Conservation (phyloP, 441 rosid genomes). For the Adansonia rubrostipa region DNA sequence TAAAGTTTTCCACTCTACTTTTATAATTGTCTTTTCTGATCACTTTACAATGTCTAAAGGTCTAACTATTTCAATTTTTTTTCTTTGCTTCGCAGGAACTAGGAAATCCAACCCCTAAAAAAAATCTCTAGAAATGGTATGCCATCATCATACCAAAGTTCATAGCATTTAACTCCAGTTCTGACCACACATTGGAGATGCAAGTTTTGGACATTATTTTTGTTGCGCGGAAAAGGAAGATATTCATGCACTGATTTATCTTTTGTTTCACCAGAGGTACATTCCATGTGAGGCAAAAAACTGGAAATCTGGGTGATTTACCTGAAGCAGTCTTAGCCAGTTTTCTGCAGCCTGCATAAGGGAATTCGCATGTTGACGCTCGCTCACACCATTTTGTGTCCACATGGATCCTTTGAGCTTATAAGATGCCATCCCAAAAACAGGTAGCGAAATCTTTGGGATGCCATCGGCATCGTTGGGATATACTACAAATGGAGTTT, state of each 20-base stretch:
- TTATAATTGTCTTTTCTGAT: background rate
- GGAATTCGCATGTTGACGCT: conserved; percentile 34
- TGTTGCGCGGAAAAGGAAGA: conserved; percentile 9
- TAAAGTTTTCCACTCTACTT: background rate
- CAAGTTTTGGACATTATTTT: conserved; percentile 6
- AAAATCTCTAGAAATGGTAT: background rate
- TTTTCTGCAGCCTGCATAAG: conserved; percentile 41
- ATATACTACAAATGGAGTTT: conserved; percentile 34
- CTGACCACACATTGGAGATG: background rate
- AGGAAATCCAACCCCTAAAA: conserved; percentile 15
- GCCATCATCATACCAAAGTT: conserved; percentile 3
- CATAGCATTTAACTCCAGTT: conserved; percentile 23
- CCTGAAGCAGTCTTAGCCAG: conserved; percentile 37
- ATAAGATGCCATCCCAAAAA: conserved; percentile 49
- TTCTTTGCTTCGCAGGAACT: conserved; percentile 3
- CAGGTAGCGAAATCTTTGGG: conserved; percentile 39
- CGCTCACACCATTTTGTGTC: conserved; percentile 38
- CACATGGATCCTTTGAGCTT: conserved; percentile 47
- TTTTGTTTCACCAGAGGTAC: conserved; percentile 35
- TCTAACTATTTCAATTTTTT: background rate
- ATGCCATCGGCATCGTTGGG: conserved; percentile 34
- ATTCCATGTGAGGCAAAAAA: conserved; percentile 49
- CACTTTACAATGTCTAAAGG: background rate
- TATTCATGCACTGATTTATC: conserved; percentile 10
- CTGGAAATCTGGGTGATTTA: conserved; percentile 53